Evolutionary conservation across 192 early-diverging fungal genomes (phyloP), one percentile per base, ranked within the genome.

Genomic region (Entomortierella lignicola): DNA sequence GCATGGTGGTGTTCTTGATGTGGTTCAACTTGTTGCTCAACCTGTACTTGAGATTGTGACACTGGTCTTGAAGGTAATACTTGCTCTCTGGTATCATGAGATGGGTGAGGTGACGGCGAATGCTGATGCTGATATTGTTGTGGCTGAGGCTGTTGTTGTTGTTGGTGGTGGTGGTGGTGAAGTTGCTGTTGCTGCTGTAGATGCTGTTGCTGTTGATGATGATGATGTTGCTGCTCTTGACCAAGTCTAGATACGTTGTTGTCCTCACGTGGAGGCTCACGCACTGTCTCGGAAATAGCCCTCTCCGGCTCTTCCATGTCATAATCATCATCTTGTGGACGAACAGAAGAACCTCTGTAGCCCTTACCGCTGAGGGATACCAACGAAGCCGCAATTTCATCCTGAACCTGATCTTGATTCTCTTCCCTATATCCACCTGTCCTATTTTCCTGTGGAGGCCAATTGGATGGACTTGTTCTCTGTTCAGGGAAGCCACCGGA

Each of bases 331-430:
- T 79, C 75, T 17, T 79, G 56, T 29, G 55, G 54, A 27, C 70
- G 61, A 42, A 52, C 53, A 31, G 31, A 17, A 0, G 18, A 37
- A 4, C 66, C 26, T 23, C 55, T 59, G 6, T 48, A 31, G 29
- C 55, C 75, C 32, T 79, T 79, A 13, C 67, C 75, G 42, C 72
- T 77, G 23, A 79, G 67, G 8, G 75, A 79, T 5, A 79, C 75
- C 42, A 79, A 43, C 7, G 75, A 79, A 1, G 75, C 75, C 21
- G 75, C 75, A 65, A 79, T 70, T 17, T 79, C 73, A 32, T 68
- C 75, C 21, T 79, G 66, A 56, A 70, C 75, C 20, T 70, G 66
- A 56, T 79, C 75, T 25, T 70, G 75, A 23, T 79, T 56, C 25
- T 69, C 75, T 20, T 50, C 29, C 10, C 56, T 29, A 30, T 50